A percentile compares a stretch with the other conserved stretches of the same genome.
These are phyloP conservation scores for Abelmoschus esculentus DNA, from an alignment of 345 rosid species.

Conservation along the genomic window DNA sequence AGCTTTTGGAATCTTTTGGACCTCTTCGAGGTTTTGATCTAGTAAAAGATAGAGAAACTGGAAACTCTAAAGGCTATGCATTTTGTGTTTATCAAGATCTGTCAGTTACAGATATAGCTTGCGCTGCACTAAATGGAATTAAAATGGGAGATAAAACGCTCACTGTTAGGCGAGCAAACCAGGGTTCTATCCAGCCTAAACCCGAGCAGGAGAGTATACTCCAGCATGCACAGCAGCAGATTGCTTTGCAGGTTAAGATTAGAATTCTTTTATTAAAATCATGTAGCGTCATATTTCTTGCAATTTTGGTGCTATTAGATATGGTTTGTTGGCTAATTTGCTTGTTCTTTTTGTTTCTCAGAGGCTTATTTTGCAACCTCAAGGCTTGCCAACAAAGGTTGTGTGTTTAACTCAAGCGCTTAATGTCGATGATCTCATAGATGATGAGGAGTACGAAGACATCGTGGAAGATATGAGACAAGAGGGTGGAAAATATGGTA, in stretches of 20 bases:
- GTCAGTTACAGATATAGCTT: constrained; percentile 89
- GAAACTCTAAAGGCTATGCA: constrained; percentile 95
- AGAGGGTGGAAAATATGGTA: constrained; percentile 91
- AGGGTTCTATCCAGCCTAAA: constrained; percentile 78
- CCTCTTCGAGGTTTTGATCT: constrained; percentile 87
- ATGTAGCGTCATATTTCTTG: background rate
- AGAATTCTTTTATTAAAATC: background rate
- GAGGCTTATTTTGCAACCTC: constrained; percentile 81
- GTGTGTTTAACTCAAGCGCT: constrained; percentile 94
- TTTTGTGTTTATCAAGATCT: constrained; percentile 96
- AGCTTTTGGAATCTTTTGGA: constrained; percentile 93
- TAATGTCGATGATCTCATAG: constrained; percentile 63
- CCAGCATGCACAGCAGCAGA: constrained; percentile 95
- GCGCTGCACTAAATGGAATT: constrained; percentile 91
- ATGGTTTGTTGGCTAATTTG: background rate
- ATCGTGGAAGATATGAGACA: constrained; percentile 85
- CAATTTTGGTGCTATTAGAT: background rate
- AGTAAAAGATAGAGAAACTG: constrained; percentile 96
- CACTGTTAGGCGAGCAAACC: constrained; percentile 95
- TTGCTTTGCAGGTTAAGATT: constrained; percentile 78
- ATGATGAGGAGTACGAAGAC: constrained; percentile 86
- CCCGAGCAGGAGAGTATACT: constrained; percentile 90
- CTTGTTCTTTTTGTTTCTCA: constrained; percentile 17
- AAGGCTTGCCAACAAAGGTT: constrained; percentile 61
- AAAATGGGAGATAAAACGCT: constrained; percentile 99